Conservation (phyloP, 1,284 basidiomycete genomes). For the Ustilago esculenta region DNA sequence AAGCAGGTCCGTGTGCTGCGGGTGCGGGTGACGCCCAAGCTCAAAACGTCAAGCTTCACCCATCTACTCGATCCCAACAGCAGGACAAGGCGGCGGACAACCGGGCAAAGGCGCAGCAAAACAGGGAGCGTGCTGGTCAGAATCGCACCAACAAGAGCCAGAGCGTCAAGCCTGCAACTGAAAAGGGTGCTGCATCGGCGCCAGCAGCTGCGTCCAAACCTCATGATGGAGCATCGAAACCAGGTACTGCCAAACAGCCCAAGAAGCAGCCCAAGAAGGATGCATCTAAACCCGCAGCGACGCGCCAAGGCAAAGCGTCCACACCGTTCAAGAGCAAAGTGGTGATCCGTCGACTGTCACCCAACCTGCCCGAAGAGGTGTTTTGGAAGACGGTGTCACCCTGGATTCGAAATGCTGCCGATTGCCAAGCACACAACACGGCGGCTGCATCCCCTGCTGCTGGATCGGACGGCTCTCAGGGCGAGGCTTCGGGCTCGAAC, state of each 20-base stretch:
- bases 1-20: conserved; percentile 3
- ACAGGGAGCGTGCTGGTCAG: conserved; percentile 14
- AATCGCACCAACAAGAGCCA: conserved; percentile 7
- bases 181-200: background rate
- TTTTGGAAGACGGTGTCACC: conserved; percentile 90
- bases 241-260: conserved; percentile 24
- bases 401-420: conserved; percentile 79
- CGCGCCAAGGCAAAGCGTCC: conserved; percentile 13
- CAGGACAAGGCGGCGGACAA: conserved; percentile 18
- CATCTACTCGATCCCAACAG: background rate
- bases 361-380: conserved; percentile 87
- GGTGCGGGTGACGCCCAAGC: background rate
- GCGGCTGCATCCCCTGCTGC: conserved; percentile 8
- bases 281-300: conserved; percentile 3
- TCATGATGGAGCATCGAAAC: background rate
- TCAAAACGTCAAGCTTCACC: conserved; percentile 7
- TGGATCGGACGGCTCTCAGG: background rate
- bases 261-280: conserved; percentile 34
- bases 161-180: background rate
- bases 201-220: background rate
- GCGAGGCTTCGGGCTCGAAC: conserved; percentile 6
- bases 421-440: conserved; percentile 67
- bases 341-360: conserved; percentile 85
- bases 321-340: conserved; percentile 76
- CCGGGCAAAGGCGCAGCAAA: conserved; percentile 13